These are phyloP conservation scores for Fistulinella prunicolor DNA, from an alignment of 768 basidiomycete species.

Conservation along the genomic window DNA sequence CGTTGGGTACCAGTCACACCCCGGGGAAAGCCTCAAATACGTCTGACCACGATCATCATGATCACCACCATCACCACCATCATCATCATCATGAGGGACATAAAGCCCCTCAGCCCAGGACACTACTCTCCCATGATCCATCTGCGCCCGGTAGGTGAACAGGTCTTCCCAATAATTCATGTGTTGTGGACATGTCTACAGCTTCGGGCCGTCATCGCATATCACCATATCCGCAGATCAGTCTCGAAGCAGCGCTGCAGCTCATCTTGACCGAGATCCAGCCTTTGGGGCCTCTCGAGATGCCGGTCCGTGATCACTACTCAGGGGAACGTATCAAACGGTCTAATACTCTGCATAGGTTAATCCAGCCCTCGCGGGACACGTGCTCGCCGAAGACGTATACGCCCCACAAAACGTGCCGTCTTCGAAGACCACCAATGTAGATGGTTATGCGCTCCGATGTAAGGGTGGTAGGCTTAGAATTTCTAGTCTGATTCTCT, in stretches of 20 bases:
- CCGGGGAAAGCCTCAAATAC: constrained; percentile 9
- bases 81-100: constrained; percentile 43
- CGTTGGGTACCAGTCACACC: constrained; percentile 38
- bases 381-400: constrained; percentile 75
- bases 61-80: constrained; percentile 26
- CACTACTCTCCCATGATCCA: constrained; percentile 65
- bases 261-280: constrained; percentile 50
- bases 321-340: background rate
- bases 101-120: constrained; percentile 51
- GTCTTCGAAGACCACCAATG: constrained; percentile 65
- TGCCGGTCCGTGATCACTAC: constrained; percentile 38
- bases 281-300: constrained; percentile 38
- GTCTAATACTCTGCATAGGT: constrained; percentile 47
- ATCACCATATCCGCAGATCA: constrained; percentile 74
- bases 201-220: constrained; percentile 68
- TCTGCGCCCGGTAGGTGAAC: constrained; percentile 55
- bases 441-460: constrained; percentile 84
- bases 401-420: constrained; percentile 65
- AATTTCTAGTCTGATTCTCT: constrained; percentile 1
- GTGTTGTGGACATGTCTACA: constrained; percentile 24
- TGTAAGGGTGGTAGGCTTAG: constrained; percentile 39
- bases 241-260: constrained; percentile 61
- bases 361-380: constrained; percentile 52
- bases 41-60: constrained; percentile 27
- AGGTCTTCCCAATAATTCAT: background rate